phyloP scores from a whole-genome alignment of 805 yeast genomes.

The Helenozyma rhizophorensis region DNA sequence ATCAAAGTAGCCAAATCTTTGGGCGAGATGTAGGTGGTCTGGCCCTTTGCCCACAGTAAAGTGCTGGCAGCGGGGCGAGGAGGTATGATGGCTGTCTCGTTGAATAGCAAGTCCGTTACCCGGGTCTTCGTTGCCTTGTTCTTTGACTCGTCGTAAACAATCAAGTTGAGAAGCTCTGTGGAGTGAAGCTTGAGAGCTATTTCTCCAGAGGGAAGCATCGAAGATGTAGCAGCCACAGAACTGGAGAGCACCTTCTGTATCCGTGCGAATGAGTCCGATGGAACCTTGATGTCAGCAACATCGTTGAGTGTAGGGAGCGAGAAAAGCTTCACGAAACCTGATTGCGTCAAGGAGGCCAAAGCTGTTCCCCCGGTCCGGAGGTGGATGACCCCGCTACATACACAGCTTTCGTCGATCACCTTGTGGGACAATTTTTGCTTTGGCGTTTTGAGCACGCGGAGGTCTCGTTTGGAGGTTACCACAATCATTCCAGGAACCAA shows the following conservation, averaged over 20 bases:
- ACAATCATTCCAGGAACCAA: slow-evolving; percentile 59
- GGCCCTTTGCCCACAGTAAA: slow-evolving; percentile 82
- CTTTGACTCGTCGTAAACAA: slow-evolving; percentile 19
- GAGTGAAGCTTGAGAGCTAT: slow-evolving; percentile 51
- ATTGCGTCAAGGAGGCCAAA: slow-evolving; percentile 40
- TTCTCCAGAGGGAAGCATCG: slow-evolving; percentile 49
- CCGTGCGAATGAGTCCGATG: slow-evolving; percentile 24
- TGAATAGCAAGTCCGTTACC: slow-evolving; percentile 58
- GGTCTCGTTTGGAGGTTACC: slow-evolving; percentile 52
- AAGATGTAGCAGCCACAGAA: slow-evolving; percentile 20
- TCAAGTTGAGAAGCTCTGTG: slow-evolving; percentile 37
- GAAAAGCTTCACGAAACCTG: slow-evolving; percentile 44
- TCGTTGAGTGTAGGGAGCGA: slow-evolving; percentile 65
- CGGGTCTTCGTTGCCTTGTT: slow-evolving; percentile 17
- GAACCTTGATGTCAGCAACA: slow-evolving; percentile 40
- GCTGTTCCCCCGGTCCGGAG: slow-evolving; percentile 42
- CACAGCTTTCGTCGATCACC: slow-evolving; percentile 48
- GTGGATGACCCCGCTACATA: slow-evolving; percentile 47
- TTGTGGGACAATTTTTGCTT: slow-evolving; percentile 61
- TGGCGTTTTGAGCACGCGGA: slow-evolving; percentile 59
- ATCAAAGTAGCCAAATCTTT: slow-evolving; percentile 62
- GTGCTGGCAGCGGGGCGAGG: slow-evolving; percentile 77
- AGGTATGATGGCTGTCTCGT: slow-evolving; percentile 64
- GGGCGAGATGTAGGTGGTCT: slow-evolving; percentile 50
- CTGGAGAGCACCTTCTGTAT: slow-evolving; percentile 20